A percentile compares a stretch with the other conserved stretches of the same genome.
Conservation (phyloP, 139 green algal genomes). For the Chlamydomonas urium region DNA sequence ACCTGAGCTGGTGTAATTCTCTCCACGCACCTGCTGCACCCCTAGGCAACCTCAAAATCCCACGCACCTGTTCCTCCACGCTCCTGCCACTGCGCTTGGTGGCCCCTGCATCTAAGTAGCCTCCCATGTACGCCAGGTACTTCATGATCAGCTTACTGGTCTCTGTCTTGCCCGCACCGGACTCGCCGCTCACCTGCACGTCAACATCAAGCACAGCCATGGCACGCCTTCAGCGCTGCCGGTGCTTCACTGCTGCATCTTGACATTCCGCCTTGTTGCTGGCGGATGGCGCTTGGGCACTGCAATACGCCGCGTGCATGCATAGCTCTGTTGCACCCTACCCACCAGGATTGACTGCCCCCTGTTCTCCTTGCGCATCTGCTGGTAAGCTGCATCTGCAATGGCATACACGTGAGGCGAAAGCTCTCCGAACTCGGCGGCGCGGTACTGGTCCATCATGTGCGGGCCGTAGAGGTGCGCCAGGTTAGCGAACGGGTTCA, state of each 20-base stretch:
- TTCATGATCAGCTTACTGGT: slow-evolving; percentile 99
- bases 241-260: neutral
- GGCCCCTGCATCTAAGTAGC: slow-evolving; percentile 32
- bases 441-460: slow-evolving; percentile 92
- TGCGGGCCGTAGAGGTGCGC: slow-evolving; percentile 83
- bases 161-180: slow-evolving; percentile 98
- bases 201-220: neutral
- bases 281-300: neutral
- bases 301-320: neutral
- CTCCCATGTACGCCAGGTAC: slow-evolving; percentile 71
- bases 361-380: slow-evolving; percentile 76
- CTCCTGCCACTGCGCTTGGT: slow-evolving; percentile 43
- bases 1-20: too few relatives aligned
- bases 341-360: slow-evolving; percentile 87
- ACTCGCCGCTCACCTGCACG: slow-evolving; percentile 87
- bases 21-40: neutral
- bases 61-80: slow-evolving; percentile 72
- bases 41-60: neutral
- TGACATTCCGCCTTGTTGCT: neutral
- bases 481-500: slow-evolving; percentile 84
- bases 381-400: slow-evolving; percentile 75
- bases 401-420: slow-evolving; percentile 91
- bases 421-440: slow-evolving; percentile 79
- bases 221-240: neutral
- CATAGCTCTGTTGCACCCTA: neutral